These are phyloP conservation scores for Grosmannia clavigera DNA, from an alignment of 2,329 filamentous ascomycete genomes.

Conservation along the genomic window DNA sequence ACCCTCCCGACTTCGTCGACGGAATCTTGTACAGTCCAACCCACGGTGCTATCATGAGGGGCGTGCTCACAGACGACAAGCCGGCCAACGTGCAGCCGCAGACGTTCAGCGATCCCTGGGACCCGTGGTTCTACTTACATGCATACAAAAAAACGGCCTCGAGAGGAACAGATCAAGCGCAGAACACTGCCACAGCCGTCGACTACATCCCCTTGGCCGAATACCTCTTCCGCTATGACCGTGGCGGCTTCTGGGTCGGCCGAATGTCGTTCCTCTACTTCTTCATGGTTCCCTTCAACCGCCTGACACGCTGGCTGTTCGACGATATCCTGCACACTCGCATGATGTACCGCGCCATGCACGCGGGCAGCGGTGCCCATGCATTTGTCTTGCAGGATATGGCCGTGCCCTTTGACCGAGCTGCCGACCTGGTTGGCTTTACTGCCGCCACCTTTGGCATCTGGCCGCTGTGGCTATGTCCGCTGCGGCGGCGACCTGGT, in stretches of 20 bases:
- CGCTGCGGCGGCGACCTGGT: constrained; percentile 34
- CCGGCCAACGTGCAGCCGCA: constrained; percentile 28
- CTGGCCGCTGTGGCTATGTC: constrained; percentile 49
- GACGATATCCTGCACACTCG: constrained; percentile 62
- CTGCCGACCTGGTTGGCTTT: constrained; percentile 40
- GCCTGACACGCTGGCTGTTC: constrained; percentile 52
- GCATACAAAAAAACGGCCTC: constrained; percentile 20
- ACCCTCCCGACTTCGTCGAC: constrained; percentile 52
- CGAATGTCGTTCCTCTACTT: constrained; percentile 55
- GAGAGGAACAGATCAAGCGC: constrained; percentile 21
- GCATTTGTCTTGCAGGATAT: constrained; percentile 59
- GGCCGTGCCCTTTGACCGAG: constrained; percentile 38
- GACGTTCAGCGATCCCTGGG: constrained; percentile 43
- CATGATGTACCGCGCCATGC: constrained; percentile 60
- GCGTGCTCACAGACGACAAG: constrained; percentile 43
- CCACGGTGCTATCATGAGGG: constrained; percentile 54
- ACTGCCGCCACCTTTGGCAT: constrained; percentile 36
- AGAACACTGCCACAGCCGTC: constrained; percentile 20
- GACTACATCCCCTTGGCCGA: constrained; percentile 56
- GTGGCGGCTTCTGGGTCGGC: constrained; percentile 63
- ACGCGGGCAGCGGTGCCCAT: constrained; percentile 50
- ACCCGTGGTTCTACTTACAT: constrained; percentile 69
- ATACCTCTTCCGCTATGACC: constrained; percentile 66
- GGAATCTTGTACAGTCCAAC: constrained; percentile 52
- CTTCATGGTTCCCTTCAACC: constrained; percentile 48